Evolutionary conservation across 352 stramenopile genomes (phyloP), one percentile per base, ranked within the genome.

Genomic region (Pythium angustatum): DNA sequence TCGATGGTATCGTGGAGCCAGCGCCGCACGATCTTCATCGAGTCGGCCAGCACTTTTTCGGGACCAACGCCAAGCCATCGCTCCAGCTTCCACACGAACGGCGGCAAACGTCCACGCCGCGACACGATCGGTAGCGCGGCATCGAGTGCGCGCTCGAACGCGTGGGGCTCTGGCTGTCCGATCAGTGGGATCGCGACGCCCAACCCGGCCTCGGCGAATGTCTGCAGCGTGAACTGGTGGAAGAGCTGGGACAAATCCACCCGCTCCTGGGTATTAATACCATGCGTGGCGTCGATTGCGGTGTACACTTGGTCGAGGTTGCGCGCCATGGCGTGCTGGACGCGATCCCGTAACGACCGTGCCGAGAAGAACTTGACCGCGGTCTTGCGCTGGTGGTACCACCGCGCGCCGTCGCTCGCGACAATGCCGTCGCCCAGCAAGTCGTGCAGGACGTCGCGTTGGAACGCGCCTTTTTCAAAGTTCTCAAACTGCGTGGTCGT

Each of bases 401-500:
- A 45, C 38, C 15, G 15, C 3, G 11, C 38, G 38, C 38, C 38
- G 38, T 45, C 38, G 38, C n/a, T 5, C 15, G n/a, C 22, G 10
- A 22, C 38, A 19, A 45, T n/a, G 1, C 38, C 38, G 15, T 45
- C 38, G 38, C 38, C 38, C 38, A 45, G 17, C 10, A 45, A 19
- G 22, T 45, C 38, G 38, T 45, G 17, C 10, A 45, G 38, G 22
- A 45, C 22, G 10, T 45, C 38, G 12, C 17, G 38, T 14, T 22
- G 38, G 3, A 9, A 10, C 38, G 2, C 38, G 7, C 38, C 38
- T 7, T 45, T 45, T 14, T 24, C 38, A 7, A 45, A 45, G 17
- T 45, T 45, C 2, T 19, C 38, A 22, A 45, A 45, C 38, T 45
- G 17, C 17, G 62, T 80, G 24, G 48, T 64, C 33, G 62, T 57